phyloP scores from a whole-genome alignment of 306 rosid species.

The Prunus mira region DNA sequence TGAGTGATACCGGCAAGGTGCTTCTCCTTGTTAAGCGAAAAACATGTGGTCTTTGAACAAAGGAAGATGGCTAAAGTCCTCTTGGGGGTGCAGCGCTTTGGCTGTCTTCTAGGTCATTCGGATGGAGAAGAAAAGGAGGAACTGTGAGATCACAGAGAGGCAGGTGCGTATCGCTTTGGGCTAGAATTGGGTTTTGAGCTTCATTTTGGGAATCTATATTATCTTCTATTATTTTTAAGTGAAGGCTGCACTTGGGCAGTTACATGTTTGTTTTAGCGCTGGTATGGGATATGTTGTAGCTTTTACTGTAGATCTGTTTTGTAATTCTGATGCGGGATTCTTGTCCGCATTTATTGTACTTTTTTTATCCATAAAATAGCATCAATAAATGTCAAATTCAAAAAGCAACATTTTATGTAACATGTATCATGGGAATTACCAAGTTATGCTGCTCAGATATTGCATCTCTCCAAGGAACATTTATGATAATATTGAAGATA shows the following conservation, averaged over 20 bases:
- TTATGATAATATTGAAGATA: conserved; percentile 42
- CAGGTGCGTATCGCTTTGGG: neutral
- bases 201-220: neutral
- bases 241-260: too few species aligned
- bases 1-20: neutral
- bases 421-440: conserved; percentile 43
- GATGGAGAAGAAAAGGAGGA: neutral
- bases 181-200: neutral
- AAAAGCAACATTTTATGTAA: neutral
- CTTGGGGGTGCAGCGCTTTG: neutral
- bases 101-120: neutral
- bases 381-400: neutral
- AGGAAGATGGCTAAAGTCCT: neutral
- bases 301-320: neutral
- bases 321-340: neutral
- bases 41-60: neutral
- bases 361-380: neutral
- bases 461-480: conserved; percentile 60
- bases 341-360: neutral
- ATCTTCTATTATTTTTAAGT: too few species aligned
- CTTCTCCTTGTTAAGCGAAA: neutral
- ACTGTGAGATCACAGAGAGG: neutral
- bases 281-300: neutral
- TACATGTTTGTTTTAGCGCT: neutral
- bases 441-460: conserved; percentile 40